Evolutionary conservation across 2,329 filamentous ascomycete species (phyloP).

Genomic region (Colletotrichum truncatum): DNA sequence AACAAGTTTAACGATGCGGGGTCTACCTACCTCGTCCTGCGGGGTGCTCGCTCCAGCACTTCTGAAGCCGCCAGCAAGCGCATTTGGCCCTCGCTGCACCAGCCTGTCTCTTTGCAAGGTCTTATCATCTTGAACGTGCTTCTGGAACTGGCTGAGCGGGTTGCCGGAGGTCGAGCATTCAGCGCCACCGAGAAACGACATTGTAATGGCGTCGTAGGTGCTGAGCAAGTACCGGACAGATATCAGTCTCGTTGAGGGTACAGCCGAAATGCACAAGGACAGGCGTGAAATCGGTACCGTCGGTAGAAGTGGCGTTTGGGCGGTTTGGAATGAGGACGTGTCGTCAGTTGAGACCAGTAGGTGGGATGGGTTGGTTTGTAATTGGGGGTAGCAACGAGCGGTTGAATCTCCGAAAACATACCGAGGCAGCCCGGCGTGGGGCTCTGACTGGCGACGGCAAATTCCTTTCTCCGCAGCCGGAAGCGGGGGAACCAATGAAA

Average conservation of each 20-base stretch:
- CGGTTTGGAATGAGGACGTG: background rate
- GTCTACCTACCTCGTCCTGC: conserved; percentile 73
- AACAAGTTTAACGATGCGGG: background rate
- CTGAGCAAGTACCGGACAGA: background rate
- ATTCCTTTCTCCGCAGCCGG: conserved; percentile 28
- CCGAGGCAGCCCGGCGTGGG: conserved; percentile 29
- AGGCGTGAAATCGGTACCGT: background rate
- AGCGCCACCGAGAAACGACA: conserved; percentile 96
- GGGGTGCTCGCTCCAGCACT: conserved; percentile 73
- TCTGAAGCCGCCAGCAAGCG: conserved; percentile 79
- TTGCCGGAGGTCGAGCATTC: conserved; percentile 98
- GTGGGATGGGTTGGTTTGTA: conserved; percentile 10
- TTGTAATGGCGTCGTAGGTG: conserved; percentile 49
- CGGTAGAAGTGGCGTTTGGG: background rate
- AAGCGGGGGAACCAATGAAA: conserved; percentile 27
- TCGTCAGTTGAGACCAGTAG: background rate
- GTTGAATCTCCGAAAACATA: conserved; percentile 23
- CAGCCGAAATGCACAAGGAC: background rate
- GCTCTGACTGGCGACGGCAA: conserved; percentile 11
- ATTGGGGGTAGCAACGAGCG: conserved; percentile 1
- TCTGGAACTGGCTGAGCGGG: conserved; percentile 95
- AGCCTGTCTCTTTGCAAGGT: conserved; percentile 91
- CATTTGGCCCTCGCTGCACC: conserved; percentile 76
- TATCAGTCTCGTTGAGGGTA: background rate
- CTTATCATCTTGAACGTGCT: conserved; percentile 96